Percentiles rank a stretch among this genome's conserved stretches.
These are phyloP conservation scores for Penicillium antarcticum DNA, from an alignment of 495 filamentous ascomycete genomes.

Conservation along the genomic window DNA sequence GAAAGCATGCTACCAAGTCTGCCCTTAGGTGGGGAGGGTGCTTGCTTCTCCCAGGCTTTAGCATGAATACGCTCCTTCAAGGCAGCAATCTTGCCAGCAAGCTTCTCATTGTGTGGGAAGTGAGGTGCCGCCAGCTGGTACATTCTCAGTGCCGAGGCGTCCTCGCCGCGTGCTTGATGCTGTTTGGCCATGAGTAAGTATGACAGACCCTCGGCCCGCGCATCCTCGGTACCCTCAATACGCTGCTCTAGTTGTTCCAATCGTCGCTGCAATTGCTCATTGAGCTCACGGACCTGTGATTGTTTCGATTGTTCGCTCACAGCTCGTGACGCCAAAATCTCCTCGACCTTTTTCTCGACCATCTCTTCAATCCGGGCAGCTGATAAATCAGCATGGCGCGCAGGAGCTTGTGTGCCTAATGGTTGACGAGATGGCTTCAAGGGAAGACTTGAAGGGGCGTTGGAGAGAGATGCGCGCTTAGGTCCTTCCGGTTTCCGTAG, in stretches of 20 bases:
- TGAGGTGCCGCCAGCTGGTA: slow-evolving; percentile 79
- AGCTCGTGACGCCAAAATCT: slow-evolving; percentile 72
- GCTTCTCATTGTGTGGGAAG: slow-evolving; percentile 84
- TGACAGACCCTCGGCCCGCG: slow-evolving; percentile 73
- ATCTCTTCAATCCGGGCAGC: slow-evolving; percentile 84
- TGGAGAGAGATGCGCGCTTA: slow-evolving; percentile 40
- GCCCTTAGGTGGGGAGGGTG: slow-evolving; percentile 21
- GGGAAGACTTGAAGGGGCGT: slow-evolving; percentile 25
- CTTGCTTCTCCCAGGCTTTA: slow-evolving; percentile 16
- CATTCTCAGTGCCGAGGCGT: slow-evolving; percentile 75
- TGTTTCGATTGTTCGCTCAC: slow-evolving; percentile 46
- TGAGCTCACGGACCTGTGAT: slow-evolving; percentile 56
- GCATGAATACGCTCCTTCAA: slow-evolving; percentile 59
- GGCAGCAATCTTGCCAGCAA: slow-evolving; percentile 70
- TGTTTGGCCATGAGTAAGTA: slow-evolving; percentile 89
- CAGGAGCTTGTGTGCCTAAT: slow-evolving; percentile 26
- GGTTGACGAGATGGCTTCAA: slow-evolving; percentile 26
- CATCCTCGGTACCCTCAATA: slow-evolving; percentile 73
- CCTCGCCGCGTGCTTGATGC: slow-evolving; percentile 78
- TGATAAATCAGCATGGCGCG: slow-evolving; percentile 49
- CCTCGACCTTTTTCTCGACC: slow-evolving; percentile 85
- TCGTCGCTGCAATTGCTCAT: slow-evolving; percentile 73
- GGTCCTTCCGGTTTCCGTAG: slow-evolving; percentile 37
- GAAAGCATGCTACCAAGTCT: slow-evolving; percentile 41
- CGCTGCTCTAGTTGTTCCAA: slow-evolving; percentile 81